Base-by-base conservation (phyloP, 306 rosid species). In the Glycine latifolia region DNA sequence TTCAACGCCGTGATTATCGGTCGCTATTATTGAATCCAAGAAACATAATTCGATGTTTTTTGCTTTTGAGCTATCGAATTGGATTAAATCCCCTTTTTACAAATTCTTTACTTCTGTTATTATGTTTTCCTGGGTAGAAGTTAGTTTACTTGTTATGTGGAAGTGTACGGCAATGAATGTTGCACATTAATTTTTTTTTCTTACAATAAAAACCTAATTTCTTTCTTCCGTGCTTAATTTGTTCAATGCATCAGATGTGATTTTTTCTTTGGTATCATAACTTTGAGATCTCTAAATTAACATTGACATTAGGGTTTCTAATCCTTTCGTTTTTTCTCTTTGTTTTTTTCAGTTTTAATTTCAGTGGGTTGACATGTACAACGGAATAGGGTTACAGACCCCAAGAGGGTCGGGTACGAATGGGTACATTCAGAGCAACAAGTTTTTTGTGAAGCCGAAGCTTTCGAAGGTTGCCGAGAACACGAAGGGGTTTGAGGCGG, bases 381-480 rank as follows among this genome's bases (percentile, higher is more conserved):
- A 96, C 88, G 98, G 99, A 68, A 96, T 91, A 66, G 99, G 99
- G 66, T 86, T 96, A 73, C 93, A 91, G 50, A 96, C 98, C 52
- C 94, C 99, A 13, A 87, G 98, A 82, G 99, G 99, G 16, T 96
- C 99, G 0, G 99, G 99, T 7, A 96, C 99, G 7, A 96, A 96
- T 82, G 98, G 99, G 2, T 89, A 96, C 67, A 89, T 93, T 66
- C 99, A 96, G 78, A 79, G 91, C 53, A 96, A 93, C 91, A 96
- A 92, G 84, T 96, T 96, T 85, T 93, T 92, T 71, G 85, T 95
- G 17, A 92, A 54, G 84, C 85, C 94, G 0, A 96, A 84, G 81
- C 63, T 85, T 60, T 90, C 91, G 5, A 96, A 86, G 83, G 89
- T 88, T 81, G 60, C 94, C 14, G 97, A 86, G 14, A 89, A 75